These are phyloP conservation scores for Eutypella sp. DNA, from an alignment of 2,329 filamentous ascomycete genomes.

Conservation along the genomic window DNA sequence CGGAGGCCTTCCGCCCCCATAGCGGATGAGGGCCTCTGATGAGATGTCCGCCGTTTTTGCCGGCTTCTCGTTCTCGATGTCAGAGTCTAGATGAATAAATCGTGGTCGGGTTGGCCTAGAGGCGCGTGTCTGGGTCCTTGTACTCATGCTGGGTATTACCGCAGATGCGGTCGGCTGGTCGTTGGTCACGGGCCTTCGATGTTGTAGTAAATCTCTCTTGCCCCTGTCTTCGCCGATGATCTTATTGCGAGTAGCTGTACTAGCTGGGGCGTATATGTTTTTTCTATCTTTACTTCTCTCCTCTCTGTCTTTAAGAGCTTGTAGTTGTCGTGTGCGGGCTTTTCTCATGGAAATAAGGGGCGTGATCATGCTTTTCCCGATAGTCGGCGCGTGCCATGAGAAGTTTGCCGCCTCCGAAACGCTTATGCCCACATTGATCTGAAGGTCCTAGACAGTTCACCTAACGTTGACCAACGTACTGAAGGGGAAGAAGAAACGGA, in stretches of 20 bases:
- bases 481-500: neutral
- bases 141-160: neutral
- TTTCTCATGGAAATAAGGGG: slow-evolving; percentile 12
- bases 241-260: neutral
- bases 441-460: no score
- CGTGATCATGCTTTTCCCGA: slow-evolving; percentile 9
- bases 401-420: neutral
- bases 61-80: neutral
- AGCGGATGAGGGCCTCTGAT: no score
- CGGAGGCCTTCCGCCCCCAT: no score
- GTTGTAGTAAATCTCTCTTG: no score
- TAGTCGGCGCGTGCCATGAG: neutral
- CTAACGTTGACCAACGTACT: neutral
- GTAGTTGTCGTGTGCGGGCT: neutral
- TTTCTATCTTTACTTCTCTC: neutral
- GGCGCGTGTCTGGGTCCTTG: no score
- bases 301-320: neutral
- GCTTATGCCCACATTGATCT: neutral
- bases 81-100: neutral
- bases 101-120: neutral
- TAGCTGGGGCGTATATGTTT: neutral
- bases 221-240: no score
- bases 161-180: neutral
- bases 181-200: no score
- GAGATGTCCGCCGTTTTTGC: no score